Percentiles rank a stretch among this genome's conserved stretches.
Evolutionary conservation across 352 stramenopile species (phyloP).

Genomic region (Pythium angustatum): DNA sequence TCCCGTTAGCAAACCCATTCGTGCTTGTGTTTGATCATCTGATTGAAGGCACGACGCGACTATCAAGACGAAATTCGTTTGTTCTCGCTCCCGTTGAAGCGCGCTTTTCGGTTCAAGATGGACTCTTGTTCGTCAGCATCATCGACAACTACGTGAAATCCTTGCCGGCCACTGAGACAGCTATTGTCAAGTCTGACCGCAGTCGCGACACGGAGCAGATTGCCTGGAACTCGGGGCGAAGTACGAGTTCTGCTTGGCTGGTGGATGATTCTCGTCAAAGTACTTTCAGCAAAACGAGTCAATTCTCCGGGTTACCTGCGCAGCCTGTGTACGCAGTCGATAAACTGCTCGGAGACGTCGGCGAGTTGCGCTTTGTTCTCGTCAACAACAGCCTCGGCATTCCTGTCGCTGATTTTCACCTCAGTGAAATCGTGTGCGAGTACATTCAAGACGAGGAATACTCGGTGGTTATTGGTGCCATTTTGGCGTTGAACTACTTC

Average conservation of each 20-base stretch:
- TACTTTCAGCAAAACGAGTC: conserved; percentile 22
- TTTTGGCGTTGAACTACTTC: conserved; percentile 87
- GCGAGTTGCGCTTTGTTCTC: conserved; percentile 78
- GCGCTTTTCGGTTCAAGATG: conserved; percentile 86
- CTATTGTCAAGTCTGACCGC: conserved; percentile 12
- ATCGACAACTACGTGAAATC: conserved; percentile 83
- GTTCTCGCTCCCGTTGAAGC: conserved; percentile 81
- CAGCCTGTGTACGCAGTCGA: conserved; percentile 53
- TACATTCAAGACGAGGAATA: conserved; percentile 86
- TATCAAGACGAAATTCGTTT: conserved; percentile 75
- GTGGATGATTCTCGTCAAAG: conserved; percentile 15
- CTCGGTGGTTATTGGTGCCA: conserved; percentile 75
- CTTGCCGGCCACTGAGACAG: conserved; percentile 1
- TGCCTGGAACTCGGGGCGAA: conserved; percentile 9
- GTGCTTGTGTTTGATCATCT: conserved; percentile 83
- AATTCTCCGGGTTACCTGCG: neutral
- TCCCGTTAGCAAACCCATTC: conserved; percentile 82
- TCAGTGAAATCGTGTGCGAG: conserved; percentile 87
- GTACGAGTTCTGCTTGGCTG: conserved; percentile 6
- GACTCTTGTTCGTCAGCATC: conserved; percentile 81
- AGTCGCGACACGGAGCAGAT: conserved; percentile 4
- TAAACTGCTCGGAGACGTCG: conserved; percentile 84
- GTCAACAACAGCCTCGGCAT: conserved; percentile 90
- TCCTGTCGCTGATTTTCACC: conserved; percentile 83
- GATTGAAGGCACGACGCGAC: conserved; percentile 51